Evolutionary conservation across 129 eudicot genomes (phyloP).

Genomic region (Lonicera japonica): DNA sequence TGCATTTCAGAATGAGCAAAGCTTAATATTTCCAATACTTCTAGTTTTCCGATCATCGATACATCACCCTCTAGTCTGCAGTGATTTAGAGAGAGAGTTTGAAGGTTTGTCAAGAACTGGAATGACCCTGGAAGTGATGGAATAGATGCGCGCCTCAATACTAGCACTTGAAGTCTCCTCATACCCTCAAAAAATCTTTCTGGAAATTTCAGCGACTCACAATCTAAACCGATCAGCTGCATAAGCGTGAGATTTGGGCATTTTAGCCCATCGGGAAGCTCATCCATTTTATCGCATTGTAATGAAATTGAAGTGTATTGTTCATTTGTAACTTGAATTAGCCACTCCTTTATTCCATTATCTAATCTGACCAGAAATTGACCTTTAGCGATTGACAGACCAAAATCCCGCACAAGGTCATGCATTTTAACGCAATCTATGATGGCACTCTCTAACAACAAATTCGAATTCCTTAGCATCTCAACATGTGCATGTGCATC

Average conservation of each 20-base stretch:
- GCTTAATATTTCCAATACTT: constrained; percentile 14
- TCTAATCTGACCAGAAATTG: constrained; percentile 1
- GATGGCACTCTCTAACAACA: constrained; percentile 4
- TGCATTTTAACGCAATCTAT: constrained; percentile 16
- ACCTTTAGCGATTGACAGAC: constrained; percentile 8
- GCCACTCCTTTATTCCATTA: not conserved
- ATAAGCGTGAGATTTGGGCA: constrained; percentile 16
- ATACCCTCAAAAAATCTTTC: constrained; percentile 12
- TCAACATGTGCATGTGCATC: not conserved
- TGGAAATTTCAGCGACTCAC: not conserved
- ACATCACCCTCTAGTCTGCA: constrained; percentile 9
- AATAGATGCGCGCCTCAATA: not conserved
- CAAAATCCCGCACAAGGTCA: constrained; percentile 25
- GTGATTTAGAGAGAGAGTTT: constrained; percentile 6
- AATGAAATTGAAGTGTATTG: constrained; percentile 7
- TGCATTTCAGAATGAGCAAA: not conserved
- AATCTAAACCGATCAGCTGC: not conserved
- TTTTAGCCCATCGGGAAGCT: not conserved
- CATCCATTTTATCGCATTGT: not conserved
- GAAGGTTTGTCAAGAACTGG: not conserved
- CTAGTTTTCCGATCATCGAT: constrained; percentile 7
- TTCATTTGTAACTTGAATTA: not conserved
- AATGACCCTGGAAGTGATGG: constrained; percentile 11
- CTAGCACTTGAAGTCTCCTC: constrained; percentile 11
- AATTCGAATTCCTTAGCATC: constrained; percentile 3